Conservation (phyloP, 2,329 filamentous ascomycete genomes). For the Fragosphaeria purpurea region DNA sequence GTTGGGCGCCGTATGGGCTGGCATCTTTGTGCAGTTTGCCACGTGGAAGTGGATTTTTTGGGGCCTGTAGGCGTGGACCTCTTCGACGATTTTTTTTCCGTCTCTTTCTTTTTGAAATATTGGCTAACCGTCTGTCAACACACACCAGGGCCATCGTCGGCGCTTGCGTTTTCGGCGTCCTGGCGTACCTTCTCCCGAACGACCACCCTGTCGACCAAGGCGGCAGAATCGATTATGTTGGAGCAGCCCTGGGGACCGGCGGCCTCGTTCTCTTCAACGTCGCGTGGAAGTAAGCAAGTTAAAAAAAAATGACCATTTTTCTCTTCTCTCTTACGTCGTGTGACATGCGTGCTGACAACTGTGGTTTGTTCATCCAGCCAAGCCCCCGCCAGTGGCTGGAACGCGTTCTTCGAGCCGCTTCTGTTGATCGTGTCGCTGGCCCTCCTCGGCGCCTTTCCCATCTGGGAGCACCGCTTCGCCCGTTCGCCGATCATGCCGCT, state of each 20-base stretch:
- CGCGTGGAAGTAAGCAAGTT: conserved; percentile 9
- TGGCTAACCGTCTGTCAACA: too few relatives aligned
- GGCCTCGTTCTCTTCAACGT: conserved; percentile 11
- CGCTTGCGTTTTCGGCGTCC: conserved; percentile 9
- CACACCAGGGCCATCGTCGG: conserved; percentile 4
- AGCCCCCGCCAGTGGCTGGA: conserved; percentile 9
- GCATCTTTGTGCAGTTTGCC: conserved; percentile 24
- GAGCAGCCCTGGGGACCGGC: conserved; percentile 8
- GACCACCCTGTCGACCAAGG: conserved; percentile 15
- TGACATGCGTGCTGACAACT: background rate
- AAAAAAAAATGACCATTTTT: too few relatives aligned
- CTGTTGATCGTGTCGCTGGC: conserved; percentile 10
- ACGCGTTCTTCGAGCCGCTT: conserved; percentile 5
- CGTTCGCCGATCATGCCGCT: conserved; percentile 12
- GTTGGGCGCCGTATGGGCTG: conserved; percentile 29
- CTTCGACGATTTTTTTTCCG: too few relatives aligned
- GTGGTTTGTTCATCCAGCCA: conserved; percentile 1
- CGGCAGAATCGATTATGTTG: conserved; percentile 11
- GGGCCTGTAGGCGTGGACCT: too few relatives aligned
- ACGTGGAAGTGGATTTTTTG: conserved; percentile 30
- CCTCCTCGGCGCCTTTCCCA: conserved; percentile 9
- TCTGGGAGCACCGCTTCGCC: conserved; percentile 11
- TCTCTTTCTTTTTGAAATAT: too few relatives aligned
- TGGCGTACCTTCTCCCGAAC: conserved; percentile 13
- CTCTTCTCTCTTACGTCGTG: too few relatives aligned